Evolutionary conservation across 1,284 basidiomycete genomes (phyloP).

Genomic region (Sphaerobolus stellatus): DNA sequence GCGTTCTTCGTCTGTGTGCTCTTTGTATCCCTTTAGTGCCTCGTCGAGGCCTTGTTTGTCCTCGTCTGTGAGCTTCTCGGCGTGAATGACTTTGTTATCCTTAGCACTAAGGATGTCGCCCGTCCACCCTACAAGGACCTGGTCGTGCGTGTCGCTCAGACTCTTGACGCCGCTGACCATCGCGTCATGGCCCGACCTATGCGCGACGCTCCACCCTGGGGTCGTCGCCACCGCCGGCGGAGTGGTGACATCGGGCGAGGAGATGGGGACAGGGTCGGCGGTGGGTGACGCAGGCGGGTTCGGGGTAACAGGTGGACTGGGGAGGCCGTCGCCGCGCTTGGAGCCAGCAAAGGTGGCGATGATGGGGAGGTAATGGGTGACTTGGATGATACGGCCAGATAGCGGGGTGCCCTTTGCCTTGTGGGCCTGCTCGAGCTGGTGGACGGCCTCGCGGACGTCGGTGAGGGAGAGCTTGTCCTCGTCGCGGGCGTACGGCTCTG

Average conservation of each 20-base stretch:
- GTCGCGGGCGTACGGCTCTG: conserved; percentile 10
- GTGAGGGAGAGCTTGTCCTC: conserved; percentile 9
- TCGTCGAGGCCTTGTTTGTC: conserved; percentile 64
- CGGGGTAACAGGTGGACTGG: conserved; percentile 67
- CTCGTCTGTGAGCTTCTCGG: conserved; percentile 51
- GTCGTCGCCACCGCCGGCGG: conserved; percentile 13
- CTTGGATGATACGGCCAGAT: conserved; percentile 83
- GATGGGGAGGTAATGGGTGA: conserved; percentile 81
- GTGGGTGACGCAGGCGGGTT: conserved; percentile 22
- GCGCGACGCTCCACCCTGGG: conserved; percentile 69
- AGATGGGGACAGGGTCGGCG: conserved; percentile 41
- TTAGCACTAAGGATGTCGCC: conserved; percentile 68
- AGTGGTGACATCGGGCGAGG: conserved; percentile 17
- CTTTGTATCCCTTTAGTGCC: conserved; percentile 55
- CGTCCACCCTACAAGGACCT: conserved; percentile 92
- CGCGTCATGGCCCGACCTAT: conserved; percentile 89
- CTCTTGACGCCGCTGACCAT: conserved; percentile 93
- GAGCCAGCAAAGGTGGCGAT: conserved; percentile 55
- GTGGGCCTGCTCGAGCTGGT: conserved; percentile 67
- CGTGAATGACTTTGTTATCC: conserved; percentile 44
- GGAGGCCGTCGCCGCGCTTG: conserved; percentile 42
- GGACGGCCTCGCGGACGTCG: conserved; percentile 38
- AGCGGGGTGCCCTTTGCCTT: conserved; percentile 66
- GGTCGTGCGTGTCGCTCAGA: conserved; percentile 80
- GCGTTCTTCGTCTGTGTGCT: conserved; percentile 61